Percentiles rank a stretch among this genome's conserved stretches.
phyloP scores from a whole-genome alignment of 2,329 filamentous ascomycete species.

The Volutella citrinella region DNA sequence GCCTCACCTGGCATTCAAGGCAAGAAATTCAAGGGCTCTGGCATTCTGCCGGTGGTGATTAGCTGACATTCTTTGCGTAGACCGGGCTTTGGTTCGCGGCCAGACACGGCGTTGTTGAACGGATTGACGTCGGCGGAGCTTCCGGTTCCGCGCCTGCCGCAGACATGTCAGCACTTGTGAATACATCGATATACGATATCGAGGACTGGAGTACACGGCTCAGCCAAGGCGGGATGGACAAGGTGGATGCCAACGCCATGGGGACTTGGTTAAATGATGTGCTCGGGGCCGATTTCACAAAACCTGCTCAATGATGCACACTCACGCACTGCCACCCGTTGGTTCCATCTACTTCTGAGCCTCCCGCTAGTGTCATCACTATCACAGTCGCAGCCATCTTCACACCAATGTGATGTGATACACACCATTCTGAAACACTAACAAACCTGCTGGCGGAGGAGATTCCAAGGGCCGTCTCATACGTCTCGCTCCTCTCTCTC shows the following conservation, averaged over 20 bases:
- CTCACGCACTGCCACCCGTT: slow-evolving; percentile 15
- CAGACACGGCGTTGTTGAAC: slow-evolving; percentile 35
- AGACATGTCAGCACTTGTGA: slow-evolving; percentile 13
- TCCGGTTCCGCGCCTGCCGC: slow-evolving; percentile 4
- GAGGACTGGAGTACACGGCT: slow-evolving; percentile 25
- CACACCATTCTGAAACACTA: no score
- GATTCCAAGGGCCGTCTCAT: no score
- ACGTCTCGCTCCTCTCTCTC: no score
- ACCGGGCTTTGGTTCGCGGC: slow-evolving; percentile 34
- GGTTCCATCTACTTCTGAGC: no score
- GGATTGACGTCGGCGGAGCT: slow-evolving; percentile 25
- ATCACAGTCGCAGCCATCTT: no score
- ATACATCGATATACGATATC: slow-evolving; percentile 21
- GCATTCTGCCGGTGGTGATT: no score
- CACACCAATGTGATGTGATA: no score
- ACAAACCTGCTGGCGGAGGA: no score
- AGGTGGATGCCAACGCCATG: slow-evolving; percentile 18
- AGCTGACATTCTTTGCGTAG: no score
- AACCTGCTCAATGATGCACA: slow-evolving; percentile 13
- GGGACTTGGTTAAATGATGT: slow-evolving; percentile 31
- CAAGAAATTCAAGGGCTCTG: background rate
- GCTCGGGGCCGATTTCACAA: slow-evolving; percentile 30
- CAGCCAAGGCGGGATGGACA: slow-evolving; percentile 21
- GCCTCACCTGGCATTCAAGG: slow-evolving; percentile 44
- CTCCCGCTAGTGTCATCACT: no score